Evolutionary conservation across 495 filamentous ascomycete species (phyloP), one percentile per base, ranked within the genome.

Genomic region (Sabuloglossum arenarium): DNA sequence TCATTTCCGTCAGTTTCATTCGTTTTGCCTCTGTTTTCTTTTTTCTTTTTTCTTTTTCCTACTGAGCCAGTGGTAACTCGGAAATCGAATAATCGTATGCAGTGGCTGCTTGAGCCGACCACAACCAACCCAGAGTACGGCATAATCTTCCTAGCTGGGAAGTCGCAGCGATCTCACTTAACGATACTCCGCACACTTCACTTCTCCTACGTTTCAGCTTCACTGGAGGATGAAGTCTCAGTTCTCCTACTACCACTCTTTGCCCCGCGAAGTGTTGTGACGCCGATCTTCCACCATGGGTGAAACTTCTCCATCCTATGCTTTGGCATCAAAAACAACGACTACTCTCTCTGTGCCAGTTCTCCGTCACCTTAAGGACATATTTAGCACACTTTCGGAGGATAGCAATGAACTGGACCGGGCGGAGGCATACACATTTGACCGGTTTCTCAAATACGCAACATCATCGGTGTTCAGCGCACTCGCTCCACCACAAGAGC

Each of bases 391-490:
- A 16, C 45, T 49, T 25, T 49, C 45, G 45, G 45, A 14, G 21
- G 45, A 24, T 25, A 28, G 23, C 3, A 14, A 24, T 6, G 19
- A n/a, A 1, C 45, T 49, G n/a, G 12, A n/a, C 12, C 21, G 6
- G 3, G 45, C n/a, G 4, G 6, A 49, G 23, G 45, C 45, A 28
- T 6, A 5, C 12, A 14, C 45, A 49, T 66, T 81, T 56, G 64
- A 71, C 58, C 68, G 65, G 43, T 81, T 85, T 57, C 64, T 77
- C 5, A 63, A 61, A 0, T 84, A 82, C 61, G 81, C 84, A 77
- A 76, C 75, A 2, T 79, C 76, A 45, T 59, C 73, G 0, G 66
- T 64, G 11, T 72, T 79, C 24, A 69, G 69, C 59, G 74, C 71
- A 1, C 58, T 74, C 45, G 60, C 55, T 11, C 63, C 67, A 2